Evolutionary conservation across 129 eudicot species (phyloP).

Genomic region (Flaveria ramosissima): DNA sequence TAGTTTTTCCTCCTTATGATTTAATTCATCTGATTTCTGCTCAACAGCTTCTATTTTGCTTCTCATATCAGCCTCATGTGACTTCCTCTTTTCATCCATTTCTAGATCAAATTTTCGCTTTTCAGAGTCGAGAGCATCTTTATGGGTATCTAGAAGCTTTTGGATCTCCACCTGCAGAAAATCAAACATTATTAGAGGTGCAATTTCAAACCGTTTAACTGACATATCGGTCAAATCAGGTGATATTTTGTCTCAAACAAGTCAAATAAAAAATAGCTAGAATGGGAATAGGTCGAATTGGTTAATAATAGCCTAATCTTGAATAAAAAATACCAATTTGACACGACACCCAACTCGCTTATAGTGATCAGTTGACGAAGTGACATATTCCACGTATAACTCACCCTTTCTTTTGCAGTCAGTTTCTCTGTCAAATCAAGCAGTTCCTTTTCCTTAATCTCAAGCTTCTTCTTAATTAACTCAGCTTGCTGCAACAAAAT

Average conservation of each 20-base stretch:
- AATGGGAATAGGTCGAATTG: neutral
- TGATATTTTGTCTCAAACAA: neutral
- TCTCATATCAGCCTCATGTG: conserved; percentile 56
- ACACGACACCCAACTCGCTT: neutral
- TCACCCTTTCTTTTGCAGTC: conserved; percentile 69
- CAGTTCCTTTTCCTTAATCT: conserved; percentile 65
- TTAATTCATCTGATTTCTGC: conserved; percentile 53
- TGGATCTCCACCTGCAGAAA: conserved; percentile 75
- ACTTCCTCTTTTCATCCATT: conserved; percentile 60
- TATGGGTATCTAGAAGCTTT: conserved; percentile 65
- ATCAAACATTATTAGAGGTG: conserved; percentile 10
- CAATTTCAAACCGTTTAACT: neutral
- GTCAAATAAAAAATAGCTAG: neutral
- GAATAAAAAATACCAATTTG: neutral
- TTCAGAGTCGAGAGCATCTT: conserved; percentile 46
- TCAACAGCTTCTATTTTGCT: conserved; percentile 41
- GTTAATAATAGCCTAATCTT: neutral
- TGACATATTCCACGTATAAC: conserved; percentile 27
- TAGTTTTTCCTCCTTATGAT: conserved; percentile 65
- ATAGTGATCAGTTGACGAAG: neutral
- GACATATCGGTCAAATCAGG: neutral
- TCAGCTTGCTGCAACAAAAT: conserved; percentile 59
- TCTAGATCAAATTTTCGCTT: conserved; percentile 62
- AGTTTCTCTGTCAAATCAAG: conserved; percentile 57
- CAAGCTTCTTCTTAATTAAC: conserved; percentile 48